These are phyloP conservation scores for Musa troglodytarum DNA, from an alignment of 176 grass and related monocot species.

Conservation along the genomic window DNA sequence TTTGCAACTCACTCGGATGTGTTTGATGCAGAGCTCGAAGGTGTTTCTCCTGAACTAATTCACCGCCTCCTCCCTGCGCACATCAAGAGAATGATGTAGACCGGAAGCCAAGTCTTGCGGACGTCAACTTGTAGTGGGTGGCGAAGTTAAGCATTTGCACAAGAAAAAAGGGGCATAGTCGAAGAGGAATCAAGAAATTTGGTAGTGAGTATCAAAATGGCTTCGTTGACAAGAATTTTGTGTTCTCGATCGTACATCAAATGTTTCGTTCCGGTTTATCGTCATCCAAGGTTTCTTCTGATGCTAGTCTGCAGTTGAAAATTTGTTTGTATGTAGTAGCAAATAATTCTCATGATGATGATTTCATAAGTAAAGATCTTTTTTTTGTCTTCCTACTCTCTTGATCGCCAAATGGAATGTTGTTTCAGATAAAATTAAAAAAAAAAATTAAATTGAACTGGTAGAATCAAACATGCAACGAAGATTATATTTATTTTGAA, in stretches of 20 bases:
- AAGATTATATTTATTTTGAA: no score
- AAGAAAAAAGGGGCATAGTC: neutral
- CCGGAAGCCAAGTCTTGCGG: neutral
- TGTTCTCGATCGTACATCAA: neutral
- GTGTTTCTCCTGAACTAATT: conserved; percentile 3
- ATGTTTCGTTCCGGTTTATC: neutral
- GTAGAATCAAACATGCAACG: no score
- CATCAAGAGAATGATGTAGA: neutral
- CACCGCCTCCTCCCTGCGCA: neutral
- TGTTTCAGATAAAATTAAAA: no score
- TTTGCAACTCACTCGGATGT: neutral
- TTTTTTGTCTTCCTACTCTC: neutral
- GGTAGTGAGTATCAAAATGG: neutral
- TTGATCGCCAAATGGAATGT: neutral
- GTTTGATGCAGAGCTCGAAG: neutral
- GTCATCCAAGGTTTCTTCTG: neutral
- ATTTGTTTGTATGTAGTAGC: neutral
- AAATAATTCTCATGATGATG: neutral
- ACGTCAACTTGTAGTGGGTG: neutral
- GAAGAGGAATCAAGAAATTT: no score
- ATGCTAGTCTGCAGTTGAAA: neutral
- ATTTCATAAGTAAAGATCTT: neutral
- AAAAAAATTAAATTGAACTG: no score
- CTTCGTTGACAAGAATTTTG: neutral
- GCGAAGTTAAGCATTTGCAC: neutral